Conservation (phyloP, 179 eudicot genomes). For the Corrigiola litoralis region DNA sequence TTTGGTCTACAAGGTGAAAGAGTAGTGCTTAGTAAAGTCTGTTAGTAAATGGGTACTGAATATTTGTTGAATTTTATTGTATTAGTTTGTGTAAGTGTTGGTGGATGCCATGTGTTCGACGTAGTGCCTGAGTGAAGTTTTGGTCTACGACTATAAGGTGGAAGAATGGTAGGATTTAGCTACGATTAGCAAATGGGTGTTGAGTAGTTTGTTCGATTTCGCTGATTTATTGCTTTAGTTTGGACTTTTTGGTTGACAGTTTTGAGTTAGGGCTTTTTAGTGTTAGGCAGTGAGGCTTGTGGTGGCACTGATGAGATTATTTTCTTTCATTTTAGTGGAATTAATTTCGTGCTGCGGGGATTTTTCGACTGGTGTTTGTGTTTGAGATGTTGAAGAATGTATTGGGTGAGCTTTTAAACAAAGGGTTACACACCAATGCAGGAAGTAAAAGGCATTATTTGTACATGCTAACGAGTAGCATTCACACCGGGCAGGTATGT, state of each 20-base stretch:
- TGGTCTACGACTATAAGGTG: background rate
- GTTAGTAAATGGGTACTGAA: too few relatives aligned
- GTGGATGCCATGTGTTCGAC: slow-evolving; percentile 23
- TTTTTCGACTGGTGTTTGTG: background rate
- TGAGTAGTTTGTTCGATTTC: background rate
- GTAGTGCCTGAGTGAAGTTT: slow-evolving; percentile 3
- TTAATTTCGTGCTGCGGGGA: background rate
- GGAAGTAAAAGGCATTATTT: slow-evolving; percentile 36
- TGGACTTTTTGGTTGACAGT: background rate
- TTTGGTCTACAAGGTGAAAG: too few relatives aligned
- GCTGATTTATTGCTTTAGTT: background rate
- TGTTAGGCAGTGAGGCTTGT: background rate
- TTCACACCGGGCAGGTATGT: slow-evolving; percentile 64
- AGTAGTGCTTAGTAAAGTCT: too few relatives aligned
- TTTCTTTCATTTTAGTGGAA: background rate
- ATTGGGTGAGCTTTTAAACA: slow-evolving; percentile 28
- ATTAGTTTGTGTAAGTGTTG: background rate
- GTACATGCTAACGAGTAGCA: slow-evolving; percentile 26
- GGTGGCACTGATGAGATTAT: background rate
- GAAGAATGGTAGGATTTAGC: too few relatives aligned
- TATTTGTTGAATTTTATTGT: too few relatives aligned
- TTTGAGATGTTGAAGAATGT: slow-evolving; percentile 49
- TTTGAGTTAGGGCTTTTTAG: background rate
- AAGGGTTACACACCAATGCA: slow-evolving; percentile 37
- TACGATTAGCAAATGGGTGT: background rate